These are phyloP conservation scores for Parasarocladium wereldwijsianum DNA, from an alignment of 2,329 filamentous ascomycete species.

Conservation along the genomic window DNA sequence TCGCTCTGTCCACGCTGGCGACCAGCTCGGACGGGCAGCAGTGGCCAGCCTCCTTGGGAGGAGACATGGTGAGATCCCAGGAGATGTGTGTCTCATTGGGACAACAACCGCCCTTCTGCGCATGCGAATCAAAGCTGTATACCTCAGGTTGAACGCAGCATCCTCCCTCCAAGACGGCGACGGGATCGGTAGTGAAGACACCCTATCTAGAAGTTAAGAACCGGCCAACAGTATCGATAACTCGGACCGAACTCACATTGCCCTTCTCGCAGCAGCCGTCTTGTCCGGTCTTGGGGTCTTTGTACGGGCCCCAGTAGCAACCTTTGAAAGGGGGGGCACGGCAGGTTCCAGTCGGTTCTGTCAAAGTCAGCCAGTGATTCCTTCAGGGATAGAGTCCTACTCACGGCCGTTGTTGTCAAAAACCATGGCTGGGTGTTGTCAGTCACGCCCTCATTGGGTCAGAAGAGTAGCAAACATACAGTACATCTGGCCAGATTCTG, in stretches of 20 bases:
- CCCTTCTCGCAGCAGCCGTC: slow-evolving; percentile 2
- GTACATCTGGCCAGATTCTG: slow-evolving; percentile 2
- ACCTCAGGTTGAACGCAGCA: not conserved
- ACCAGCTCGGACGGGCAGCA: slow-evolving; percentile 1
- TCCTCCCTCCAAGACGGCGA: not conserved
- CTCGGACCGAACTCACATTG: not conserved
- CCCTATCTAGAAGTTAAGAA: slow-evolving; percentile 1
- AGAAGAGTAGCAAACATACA: not conserved
- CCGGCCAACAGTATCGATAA: no score
- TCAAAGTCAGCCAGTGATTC: not conserved
- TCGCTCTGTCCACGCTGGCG: not conserved
- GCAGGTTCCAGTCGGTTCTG: slow-evolving; percentile 2
- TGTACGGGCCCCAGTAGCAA: slow-evolving; percentile 2
- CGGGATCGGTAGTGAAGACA: slow-evolving; percentile 1
- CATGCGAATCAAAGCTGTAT: slow-evolving; percentile 1
- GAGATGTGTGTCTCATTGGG: slow-evolving; percentile 1
- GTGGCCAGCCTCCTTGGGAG: not conserved
- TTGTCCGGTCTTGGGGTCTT: slow-evolving; percentile 1
- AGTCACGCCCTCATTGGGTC: not conserved
- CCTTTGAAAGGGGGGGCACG: slow-evolving; percentile 1
- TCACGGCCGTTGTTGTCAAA: slow-evolving; percentile 1
- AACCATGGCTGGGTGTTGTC: not conserved
- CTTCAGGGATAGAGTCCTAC: not conserved
- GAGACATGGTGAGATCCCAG: not conserved
- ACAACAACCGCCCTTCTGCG: slow-evolving; percentile 1